Evolutionary conservation across 2,329 filamentous ascomycete species (phyloP), one percentile per base, ranked within the genome.

Genomic region (Verticillium nonalfalfae): DNA sequence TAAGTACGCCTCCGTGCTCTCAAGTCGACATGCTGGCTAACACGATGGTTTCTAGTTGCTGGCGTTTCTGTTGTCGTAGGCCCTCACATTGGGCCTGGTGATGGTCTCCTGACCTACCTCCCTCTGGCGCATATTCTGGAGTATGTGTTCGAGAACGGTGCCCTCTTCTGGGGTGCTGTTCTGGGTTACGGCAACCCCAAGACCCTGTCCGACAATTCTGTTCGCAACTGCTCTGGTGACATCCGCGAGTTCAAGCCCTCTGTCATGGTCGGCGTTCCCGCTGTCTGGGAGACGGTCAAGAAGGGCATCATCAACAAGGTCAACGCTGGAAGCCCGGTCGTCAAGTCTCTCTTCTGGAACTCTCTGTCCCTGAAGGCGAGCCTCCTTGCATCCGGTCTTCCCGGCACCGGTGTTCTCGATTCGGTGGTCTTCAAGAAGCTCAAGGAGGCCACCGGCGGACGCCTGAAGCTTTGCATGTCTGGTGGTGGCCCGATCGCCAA

Each of bases 151-250:
- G 92, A 96, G 77, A 94, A 93, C 71, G 85, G 90, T 11, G 88
- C 86, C 63, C 76, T 96, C 64, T 93, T 85, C 79, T 96, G 91
- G 91, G 92, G 92, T 69, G 86, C 90, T 61, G 91, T 88, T 60
- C 92, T 96, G 88, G 92, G 92, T 54, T 96, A 96, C 74, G 92
- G 92, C 65, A 93, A 91, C 74, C 90, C 91, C 45, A 89, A 90
- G 74, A 96, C 92, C 2, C 82, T 96, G 63, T 94, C 92, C 4
- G 91, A 96, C 72, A 79, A 80, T 39, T 93, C 89, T 4, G 89
- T 96, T 69, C 87, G 89, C 67, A 93, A 96, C 76, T 96, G 90
- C 81, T 88, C 89, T 68, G 92, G 92, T 67, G 92, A 96, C 70
- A 96, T 96, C 68, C 86, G 87, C 65, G 92, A 96, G 72, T 89